These are phyloP conservation scores for Naganishia vishniacii DNA, from an alignment of 768 basidiomycete genomes.

Conservation along the genomic window DNA sequence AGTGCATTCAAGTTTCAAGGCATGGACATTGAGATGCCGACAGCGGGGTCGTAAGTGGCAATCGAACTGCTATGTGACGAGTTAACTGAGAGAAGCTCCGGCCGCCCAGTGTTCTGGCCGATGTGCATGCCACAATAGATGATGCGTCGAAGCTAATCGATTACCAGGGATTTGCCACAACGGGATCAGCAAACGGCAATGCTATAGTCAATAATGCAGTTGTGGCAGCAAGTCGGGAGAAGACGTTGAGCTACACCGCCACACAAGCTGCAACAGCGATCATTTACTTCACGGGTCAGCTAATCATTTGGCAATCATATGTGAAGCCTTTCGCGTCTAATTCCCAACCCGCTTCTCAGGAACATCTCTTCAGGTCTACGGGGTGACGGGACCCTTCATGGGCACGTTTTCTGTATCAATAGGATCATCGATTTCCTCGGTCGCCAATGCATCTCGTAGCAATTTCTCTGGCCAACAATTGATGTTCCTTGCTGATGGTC, in stretches of 20 bases:
- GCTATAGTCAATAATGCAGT: constrained; percentile 1
- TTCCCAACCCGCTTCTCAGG: background rate
- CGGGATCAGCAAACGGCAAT: background rate
- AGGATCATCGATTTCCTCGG: background rate
- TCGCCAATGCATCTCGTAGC: background rate
- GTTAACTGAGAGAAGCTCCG: background rate
- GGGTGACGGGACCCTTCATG: constrained; percentile 5
- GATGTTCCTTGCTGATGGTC: background rate
- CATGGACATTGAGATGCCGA: background rate
- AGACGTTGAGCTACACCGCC: constrained; percentile 20
- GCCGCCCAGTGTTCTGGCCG: background rate
- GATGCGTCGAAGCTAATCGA: constrained; percentile 14
- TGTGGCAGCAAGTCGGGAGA: background rate
- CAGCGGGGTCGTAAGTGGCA: background rate
- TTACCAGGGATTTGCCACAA: constrained; percentile 19
- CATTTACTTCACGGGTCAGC: constrained; percentile 19
- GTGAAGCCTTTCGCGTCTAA: too few species aligned
- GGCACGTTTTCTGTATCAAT: background rate
- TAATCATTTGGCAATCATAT: too few species aligned
- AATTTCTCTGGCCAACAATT: constrained; percentile 7
- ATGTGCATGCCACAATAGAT: constrained; percentile 16
- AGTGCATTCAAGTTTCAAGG: constrained; percentile 2
- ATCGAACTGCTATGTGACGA: too few species aligned
- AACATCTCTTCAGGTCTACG: constrained; percentile 1
- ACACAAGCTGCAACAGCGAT: constrained; percentile 14